Conservation (phyloP, 768 basidiomycete species). For the Mycena filopes region DNA sequence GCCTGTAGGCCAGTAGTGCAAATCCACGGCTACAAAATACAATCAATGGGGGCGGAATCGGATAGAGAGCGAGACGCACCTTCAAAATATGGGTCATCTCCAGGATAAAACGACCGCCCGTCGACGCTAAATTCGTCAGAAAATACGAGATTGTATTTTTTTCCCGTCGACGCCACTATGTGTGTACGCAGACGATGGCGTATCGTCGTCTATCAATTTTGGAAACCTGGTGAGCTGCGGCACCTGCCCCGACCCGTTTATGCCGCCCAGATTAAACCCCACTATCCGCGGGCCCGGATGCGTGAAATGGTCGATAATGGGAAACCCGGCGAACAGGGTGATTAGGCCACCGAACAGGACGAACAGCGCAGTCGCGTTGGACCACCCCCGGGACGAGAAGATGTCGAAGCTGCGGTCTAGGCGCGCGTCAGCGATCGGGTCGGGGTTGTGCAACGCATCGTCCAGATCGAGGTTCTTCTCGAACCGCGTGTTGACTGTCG, state of each 20-base stretch:
- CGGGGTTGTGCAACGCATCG: slow-evolving; percentile 90
- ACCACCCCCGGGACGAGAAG: slow-evolving; percentile 87
- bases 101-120: slow-evolving; percentile 76
- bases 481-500: slow-evolving; percentile 78
- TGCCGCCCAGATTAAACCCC: slow-evolving; percentile 90
- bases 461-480: slow-evolving; percentile 90
- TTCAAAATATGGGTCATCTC: slow-evolving; percentile 70
- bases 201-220: slow-evolving; percentile 79
- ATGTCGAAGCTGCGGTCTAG: slow-evolving; percentile 71
- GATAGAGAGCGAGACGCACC: background rate
- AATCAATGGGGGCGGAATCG: background rate
- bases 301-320: slow-evolving; percentile 73
- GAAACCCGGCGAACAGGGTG: slow-evolving; percentile 88
- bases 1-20: slow-evolving; percentile 71
- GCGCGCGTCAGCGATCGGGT: slow-evolving; percentile 74
- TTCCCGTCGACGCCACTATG: slow-evolving; percentile 81
- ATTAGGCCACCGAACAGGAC: slow-evolving; percentile 75
- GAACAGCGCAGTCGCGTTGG: slow-evolving; percentile 79
- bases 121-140: slow-evolving; percentile 78
- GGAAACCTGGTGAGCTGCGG: slow-evolving; percentile 78
- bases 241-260: slow-evolving; percentile 90
- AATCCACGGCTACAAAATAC: slow-evolving; percentile 63
- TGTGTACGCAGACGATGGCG: slow-evolving; percentile 66
- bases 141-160: slow-evolving; percentile 74
- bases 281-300: slow-evolving; percentile 43